Percentiles rank a stretch among this genome's conserved stretches.
Evolutionary conservation across 202 grass and related monocot genomes (phyloP).

Genomic region (Zizania palustris): DNA sequence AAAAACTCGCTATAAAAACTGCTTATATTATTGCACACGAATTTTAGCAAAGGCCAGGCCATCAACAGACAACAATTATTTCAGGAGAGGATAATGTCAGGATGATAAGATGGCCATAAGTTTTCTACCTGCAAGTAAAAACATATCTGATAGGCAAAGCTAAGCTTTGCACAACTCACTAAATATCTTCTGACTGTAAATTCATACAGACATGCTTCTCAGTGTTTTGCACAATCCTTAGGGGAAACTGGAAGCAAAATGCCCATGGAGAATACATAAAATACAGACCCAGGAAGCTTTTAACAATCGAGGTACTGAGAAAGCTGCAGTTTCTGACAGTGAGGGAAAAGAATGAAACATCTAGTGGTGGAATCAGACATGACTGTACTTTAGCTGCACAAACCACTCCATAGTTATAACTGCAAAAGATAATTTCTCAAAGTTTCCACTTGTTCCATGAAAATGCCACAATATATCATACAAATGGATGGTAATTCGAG

Average conservation of each 20-base stretch:
- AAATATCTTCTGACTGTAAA: slow-evolving; percentile 11
- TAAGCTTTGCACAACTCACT: background rate
- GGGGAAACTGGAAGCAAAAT: slow-evolving; percentile 4
- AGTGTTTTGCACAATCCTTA: slow-evolving; percentile 6
- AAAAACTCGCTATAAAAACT: background rate
- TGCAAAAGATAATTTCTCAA: background rate
- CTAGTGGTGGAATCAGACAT: background rate
- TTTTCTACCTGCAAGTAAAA: slow-evolving; percentile 1
- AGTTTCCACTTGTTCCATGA: background rate
- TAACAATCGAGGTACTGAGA: background rate
- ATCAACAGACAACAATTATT: background rate
- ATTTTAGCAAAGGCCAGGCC: background rate
- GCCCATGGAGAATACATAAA: background rate
- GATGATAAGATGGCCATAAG: background rate
- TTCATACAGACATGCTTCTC: slow-evolving; percentile 35
- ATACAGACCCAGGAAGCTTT: background rate
- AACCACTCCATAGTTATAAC: background rate
- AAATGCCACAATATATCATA: background rate
- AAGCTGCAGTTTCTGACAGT: background rate
- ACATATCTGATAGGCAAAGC: slow-evolving; percentile 16
- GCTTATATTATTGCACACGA: background rate
- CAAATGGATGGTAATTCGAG: background rate
- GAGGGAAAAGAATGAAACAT: background rate
- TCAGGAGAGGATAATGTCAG: slow-evolving; percentile 4
- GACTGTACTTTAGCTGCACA: slow-evolving; percentile 8